Evolutionary conservation across 352 stramenopile species (phyloP), one percentile per base, ranked within the genome.

Genomic region (Globisporangium apiculatum): DNA sequence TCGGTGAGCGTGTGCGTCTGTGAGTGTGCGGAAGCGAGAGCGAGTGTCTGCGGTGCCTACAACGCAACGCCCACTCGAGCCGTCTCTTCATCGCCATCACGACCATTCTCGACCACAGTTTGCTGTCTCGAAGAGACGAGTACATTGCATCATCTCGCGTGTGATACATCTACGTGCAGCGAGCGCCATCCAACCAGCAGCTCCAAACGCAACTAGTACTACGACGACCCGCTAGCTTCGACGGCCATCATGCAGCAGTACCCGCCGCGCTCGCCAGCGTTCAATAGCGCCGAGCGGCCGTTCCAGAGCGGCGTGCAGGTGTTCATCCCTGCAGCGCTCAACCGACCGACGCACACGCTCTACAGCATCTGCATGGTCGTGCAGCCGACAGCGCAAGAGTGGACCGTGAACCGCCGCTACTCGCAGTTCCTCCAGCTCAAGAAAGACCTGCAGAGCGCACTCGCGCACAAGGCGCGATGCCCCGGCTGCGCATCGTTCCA

Each of bases 291-390:
- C 12, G 57, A 61, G 61, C 61, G 36, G 35, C 47, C 60, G 38
- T 64, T 64, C 58, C 45, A 59, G 49, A 79, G 64, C 52, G 80
- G 80, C 50, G 81, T 91, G 52, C 79, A 91, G 59, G 81, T 89
- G 50, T 85, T 89, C 58, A 91, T 93, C 68, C 83, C 83, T 0
- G 83, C 83, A 55, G 83, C 83, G 56, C 74, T 93, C 24, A 93
- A 93, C 64, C 74, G 83, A 7, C 83, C 83, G 38, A 86, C 79
- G 31, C 83, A 93, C 67, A 93, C 83, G 58, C 71, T 93, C 37
- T 93, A 93, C 68, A 89, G 81, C 66, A 87, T 93, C 58, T 89
- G 75, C 60, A 83, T 91, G 74, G 62, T 71, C 31, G 83, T 93
- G 59, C 81, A 93, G 64, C 81, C 83, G 43, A 88, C 79, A 14